These are phyloP conservation scores for Pseudogymnoascus sp. DNA, from an alignment of 2,329 filamentous ascomycete species.

Conservation along the genomic window DNA sequence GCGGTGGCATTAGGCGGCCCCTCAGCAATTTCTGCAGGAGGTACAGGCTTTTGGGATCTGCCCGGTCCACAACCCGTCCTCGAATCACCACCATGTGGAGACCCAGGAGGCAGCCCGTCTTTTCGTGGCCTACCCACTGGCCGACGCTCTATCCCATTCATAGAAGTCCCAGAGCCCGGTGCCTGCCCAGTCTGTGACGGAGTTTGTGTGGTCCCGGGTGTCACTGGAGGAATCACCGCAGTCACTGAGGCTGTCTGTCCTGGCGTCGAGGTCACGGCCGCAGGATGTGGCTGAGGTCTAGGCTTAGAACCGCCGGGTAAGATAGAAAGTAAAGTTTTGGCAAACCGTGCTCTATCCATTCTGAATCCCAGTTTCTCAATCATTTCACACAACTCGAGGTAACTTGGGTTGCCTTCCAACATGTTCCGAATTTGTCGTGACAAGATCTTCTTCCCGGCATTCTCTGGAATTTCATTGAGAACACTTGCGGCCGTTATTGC, in stretches of 20 bases:
- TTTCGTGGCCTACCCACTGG: background rate
- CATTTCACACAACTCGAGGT: slow-evolving; percentile 14
- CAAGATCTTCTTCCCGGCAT: slow-evolving; percentile 10
- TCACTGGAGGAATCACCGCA: background rate
- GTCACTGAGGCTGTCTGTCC: background rate
- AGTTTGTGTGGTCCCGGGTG: background rate
- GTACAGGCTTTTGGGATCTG: background rate
- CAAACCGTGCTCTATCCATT: slow-evolving; percentile 12
- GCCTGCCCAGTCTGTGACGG: background rate
- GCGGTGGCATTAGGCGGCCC: background rate
- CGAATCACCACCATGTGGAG: background rate
- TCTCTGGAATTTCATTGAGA: slow-evolving; percentile 10
- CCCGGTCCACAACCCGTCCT: background rate
- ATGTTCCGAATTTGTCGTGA: slow-evolving; percentile 10
- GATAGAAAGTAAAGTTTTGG: slow-evolving; percentile 10
- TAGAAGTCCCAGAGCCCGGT: background rate
- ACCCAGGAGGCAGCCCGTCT: background rate
- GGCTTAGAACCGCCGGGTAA: background rate
- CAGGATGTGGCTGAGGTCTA: background rate
- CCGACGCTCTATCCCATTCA: background rate
- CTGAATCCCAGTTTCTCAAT: slow-evolving; percentile 12
- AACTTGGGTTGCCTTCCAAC: slow-evolving; percentile 12
- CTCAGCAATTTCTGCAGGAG: background rate
- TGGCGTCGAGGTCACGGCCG: background rate
- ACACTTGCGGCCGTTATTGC: slow-evolving; percentile 6